These are phyloP conservation scores for Diphasiastrum complanatum DNA, from an alignment of 83 land plant genomes.

Conservation along the genomic window DNA sequence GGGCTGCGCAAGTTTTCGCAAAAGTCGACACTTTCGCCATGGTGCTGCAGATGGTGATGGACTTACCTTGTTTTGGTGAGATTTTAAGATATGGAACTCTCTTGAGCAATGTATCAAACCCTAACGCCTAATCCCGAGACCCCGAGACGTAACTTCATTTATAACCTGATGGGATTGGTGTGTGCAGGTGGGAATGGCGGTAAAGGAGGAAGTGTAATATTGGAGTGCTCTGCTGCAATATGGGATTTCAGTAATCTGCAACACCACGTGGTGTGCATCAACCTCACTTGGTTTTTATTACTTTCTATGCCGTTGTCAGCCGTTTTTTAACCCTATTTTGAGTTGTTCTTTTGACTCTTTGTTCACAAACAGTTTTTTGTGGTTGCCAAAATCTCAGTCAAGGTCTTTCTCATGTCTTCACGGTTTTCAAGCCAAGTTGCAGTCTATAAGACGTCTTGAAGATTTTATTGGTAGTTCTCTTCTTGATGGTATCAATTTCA, in stretches of 20 bases:
- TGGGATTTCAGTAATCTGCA: conserved; percentile 92
- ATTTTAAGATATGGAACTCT: background rate
- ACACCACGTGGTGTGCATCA: conserved; percentile 76
- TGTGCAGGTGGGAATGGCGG: conserved; percentile 93
- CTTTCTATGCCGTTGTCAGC: too few relatives aligned
- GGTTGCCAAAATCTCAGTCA: too few relatives aligned
- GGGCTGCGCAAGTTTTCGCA: conserved; percentile 84
- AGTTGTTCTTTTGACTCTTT: too few relatives aligned
- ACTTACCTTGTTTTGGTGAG: background rate
- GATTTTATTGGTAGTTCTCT: too few relatives aligned
- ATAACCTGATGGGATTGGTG: background rate
- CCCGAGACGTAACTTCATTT: background rate
- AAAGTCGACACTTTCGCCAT: conserved; percentile 60
- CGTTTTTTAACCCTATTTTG: too few relatives aligned
- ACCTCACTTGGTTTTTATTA: too few relatives aligned
- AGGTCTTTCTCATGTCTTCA: too few relatives aligned
- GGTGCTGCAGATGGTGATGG: conserved; percentile 75
- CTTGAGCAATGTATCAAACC: background rate
- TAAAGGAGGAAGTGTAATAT: conserved; percentile 90
- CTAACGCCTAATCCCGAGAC: background rate
- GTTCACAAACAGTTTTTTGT: too few relatives aligned
- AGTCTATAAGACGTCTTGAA: too few relatives aligned
- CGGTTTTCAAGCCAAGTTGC: too few relatives aligned
- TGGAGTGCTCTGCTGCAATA: conserved; percentile 62
- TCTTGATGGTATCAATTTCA: too few relatives aligned